A percentile compares a stretch with the other conserved stretches of the same genome.
phyloP scores from a whole-genome alignment of 208 protist species.

The Leishmania arabica region DNA sequence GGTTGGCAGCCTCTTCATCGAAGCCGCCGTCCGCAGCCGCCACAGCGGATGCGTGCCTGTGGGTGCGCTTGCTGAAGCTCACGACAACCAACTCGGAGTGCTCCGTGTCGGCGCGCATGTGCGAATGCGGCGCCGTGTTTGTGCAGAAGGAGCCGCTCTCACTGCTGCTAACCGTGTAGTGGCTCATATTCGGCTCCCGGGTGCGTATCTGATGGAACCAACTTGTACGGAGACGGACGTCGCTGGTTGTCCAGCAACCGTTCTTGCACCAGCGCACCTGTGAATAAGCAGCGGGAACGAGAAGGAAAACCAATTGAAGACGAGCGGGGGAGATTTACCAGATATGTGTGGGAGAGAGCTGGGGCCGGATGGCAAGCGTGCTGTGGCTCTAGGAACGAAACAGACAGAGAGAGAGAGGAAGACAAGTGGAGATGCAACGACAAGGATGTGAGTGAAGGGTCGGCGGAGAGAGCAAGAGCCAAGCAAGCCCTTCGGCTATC shows the following conservation, averaged over 20 bases:
- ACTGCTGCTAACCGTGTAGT: constrained; percentile 38
- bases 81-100: not conserved
- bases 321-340: not conserved
- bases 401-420: not conserved
- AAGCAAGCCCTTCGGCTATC: not conserved
- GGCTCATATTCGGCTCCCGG: constrained; percentile 12
- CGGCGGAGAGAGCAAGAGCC: not conserved
- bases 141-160: constrained; percentile 39
- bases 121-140: constrained; percentile 2
- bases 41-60: not conserved
- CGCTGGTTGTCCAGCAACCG: not conserved
- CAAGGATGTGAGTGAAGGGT: not conserved
- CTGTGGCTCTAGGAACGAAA: not conserved
- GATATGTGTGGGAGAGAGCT: not conserved
- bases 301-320: not conserved
- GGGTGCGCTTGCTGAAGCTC: constrained; percentile 9
- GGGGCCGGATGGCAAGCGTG: not conserved
- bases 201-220: not conserved
- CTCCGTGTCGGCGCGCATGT: not conserved
- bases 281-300: not conserved
- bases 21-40: not conserved
- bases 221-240: not conserved
- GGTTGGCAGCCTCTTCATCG: not conserved
- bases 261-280: not conserved
- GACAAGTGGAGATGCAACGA: not conserved